phyloP scores from a whole-genome alignment of 1,284 basidiomycete genomes.

The Apiotrichum montevideense region DNA sequence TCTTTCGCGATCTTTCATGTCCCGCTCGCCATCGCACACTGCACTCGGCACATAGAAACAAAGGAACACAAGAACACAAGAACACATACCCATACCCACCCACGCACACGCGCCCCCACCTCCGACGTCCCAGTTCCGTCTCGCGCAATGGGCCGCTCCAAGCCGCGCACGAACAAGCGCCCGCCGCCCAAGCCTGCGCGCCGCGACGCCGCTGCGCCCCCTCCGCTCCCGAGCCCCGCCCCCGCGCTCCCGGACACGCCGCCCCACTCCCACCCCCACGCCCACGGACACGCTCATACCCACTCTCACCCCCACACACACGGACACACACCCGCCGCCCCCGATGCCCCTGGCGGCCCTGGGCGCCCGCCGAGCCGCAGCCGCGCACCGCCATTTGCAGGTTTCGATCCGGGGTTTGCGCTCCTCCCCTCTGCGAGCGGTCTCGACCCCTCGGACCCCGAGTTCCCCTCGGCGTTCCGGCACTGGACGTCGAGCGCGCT shows the following conservation, averaged over 20 bases:
- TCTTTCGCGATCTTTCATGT: too few species aligned
- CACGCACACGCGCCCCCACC: too few species aligned
- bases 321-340: background rate
- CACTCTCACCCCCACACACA: background rate
- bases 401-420: conserved; percentile 15
- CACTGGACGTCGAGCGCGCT: conserved; percentile 38
- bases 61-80: too few species aligned
- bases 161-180: conserved; percentile 39
- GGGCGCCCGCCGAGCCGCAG: background rate
- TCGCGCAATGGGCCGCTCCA: conserved; percentile 37
- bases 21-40: too few species aligned
- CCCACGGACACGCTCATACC: background rate
- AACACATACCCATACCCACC: too few species aligned
- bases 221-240: background rate
- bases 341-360: conserved; percentile 1
- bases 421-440: conserved; percentile 13
- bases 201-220: conserved; percentile 4
- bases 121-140: too few species aligned
- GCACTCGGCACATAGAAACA: too few species aligned
- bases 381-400: too few species aligned
- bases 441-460: conserved; percentile 25
- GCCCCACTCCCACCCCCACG: background rate
- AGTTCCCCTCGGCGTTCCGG: conserved; percentile 31
- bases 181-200: conserved; percentile 16
- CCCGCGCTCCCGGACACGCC: conserved; percentile 3